Conservation (phyloP, 2,329 filamentous ascomycete genomes). For the Fusarium verrucosum region DNA sequence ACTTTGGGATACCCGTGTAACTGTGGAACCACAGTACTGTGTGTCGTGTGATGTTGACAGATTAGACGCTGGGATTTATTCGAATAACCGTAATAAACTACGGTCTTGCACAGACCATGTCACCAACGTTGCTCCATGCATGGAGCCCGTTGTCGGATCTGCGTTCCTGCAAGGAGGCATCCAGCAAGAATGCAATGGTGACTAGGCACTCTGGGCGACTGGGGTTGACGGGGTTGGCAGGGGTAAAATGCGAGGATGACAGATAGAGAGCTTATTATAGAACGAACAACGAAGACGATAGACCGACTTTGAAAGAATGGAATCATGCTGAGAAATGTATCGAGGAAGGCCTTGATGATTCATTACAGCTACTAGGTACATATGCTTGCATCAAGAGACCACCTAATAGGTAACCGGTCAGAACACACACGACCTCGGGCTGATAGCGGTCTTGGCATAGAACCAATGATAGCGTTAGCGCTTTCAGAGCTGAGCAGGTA, state of each 20-base stretch:
- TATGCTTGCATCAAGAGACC: not conserved
- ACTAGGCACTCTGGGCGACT: conserved; percentile 16
- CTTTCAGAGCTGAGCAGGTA: conserved; percentile 25
- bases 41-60: conserved; percentile 38
- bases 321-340: not conserved
- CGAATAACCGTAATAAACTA: conserved; percentile 17
- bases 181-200: conserved; percentile 17
- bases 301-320: not conserved
- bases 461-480: conserved; percentile 31
- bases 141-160: conserved; percentile 15
- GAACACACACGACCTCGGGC: conserved; percentile 15
- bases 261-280: not conserved
- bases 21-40: conserved; percentile 16
- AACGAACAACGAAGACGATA: not conserved
- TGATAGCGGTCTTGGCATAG: conserved; percentile 15
- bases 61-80: conserved; percentile 16
- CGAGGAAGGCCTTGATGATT: conserved; percentile 11
- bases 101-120: conserved; percentile 3
- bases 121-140: conserved; percentile 23
- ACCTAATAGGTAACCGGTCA: no score
- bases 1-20: no score
- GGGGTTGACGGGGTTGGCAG: conserved; percentile 8
- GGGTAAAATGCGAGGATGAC: conserved; percentile 16
- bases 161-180: conserved; percentile 27
- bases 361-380: conserved; percentile 1